phyloP scores from a whole-genome alignment of 179 eudicot genomes.

The Gypsophila paniculata region DNA sequence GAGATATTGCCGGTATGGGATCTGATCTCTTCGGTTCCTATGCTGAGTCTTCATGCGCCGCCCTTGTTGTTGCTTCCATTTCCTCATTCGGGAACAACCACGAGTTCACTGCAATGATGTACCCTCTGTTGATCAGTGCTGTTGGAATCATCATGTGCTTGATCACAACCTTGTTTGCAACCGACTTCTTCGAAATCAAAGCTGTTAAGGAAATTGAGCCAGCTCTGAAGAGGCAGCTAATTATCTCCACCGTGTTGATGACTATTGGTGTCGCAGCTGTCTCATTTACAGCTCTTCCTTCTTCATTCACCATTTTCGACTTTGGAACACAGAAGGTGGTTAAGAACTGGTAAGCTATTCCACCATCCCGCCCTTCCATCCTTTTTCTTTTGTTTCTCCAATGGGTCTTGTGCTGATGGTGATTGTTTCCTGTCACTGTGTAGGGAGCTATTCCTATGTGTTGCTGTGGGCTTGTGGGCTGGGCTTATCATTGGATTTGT shows the following conservation, averaged over 20 bases:
- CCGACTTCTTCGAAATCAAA: constrained; percentile 89
- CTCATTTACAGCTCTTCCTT: constrained; percentile 68
- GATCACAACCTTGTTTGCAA: constrained; percentile 83
- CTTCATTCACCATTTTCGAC: constrained; percentile 80
- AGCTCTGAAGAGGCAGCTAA: constrained; percentile 72
- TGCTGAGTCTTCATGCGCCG: constrained; percentile 93
- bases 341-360: constrained; percentile 62
- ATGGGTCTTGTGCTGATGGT: constrained; percentile 7
- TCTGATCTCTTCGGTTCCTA: constrained; percentile 97
- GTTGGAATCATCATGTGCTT: constrained; percentile 77
- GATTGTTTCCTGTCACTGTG: constrained; percentile 23
- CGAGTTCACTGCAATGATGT: constrained; percentile 75
- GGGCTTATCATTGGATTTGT: constrained; percentile 92
- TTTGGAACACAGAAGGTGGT: constrained; percentile 83
- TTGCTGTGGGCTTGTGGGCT: constrained; percentile 93
- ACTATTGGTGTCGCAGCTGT: constrained; percentile 70
- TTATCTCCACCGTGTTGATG: constrained; percentile 82
- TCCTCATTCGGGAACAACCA: constrained; percentile 85
- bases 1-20: constrained; percentile 99
- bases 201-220: constrained; percentile 88
- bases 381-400: background rate
- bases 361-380: background rate
- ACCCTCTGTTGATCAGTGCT: constrained; percentile 73
- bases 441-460: constrained; percentile 90
- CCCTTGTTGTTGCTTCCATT: constrained; percentile 89